Percentiles rank a stretch among this genome's conserved stretches.
Evolutionary conservation across 495 filamentous ascomycete genomes (phyloP).

Genomic region (Aspergillus asperescens): DNA sequence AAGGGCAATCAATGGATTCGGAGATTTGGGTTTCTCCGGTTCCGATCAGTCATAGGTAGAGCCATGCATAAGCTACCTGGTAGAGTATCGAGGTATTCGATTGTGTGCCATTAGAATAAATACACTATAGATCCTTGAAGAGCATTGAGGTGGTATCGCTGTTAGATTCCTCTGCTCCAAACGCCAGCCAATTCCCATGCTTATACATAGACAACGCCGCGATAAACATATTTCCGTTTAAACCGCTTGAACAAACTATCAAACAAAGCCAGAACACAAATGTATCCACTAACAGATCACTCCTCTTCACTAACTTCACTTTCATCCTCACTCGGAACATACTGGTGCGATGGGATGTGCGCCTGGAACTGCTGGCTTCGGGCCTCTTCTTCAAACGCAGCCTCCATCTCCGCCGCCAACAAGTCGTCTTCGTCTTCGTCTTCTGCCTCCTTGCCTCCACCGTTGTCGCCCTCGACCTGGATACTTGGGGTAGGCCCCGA

Average conservation of each 20-base stretch:
- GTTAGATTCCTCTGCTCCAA: background rate
- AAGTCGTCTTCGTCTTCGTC: conserved; percentile 38
- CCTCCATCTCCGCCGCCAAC: conserved; percentile 45
- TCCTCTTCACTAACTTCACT: conserved; percentile 50
- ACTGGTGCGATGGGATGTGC: conserved; percentile 24
- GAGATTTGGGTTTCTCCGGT: background rate
- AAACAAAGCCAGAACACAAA: background rate
- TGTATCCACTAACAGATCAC: conserved; percentile 16
- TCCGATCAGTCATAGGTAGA: background rate
- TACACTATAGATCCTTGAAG: background rate
- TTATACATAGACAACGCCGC: conserved; percentile 8
- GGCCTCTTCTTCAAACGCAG: conserved; percentile 43
- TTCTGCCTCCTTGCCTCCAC: conserved; percentile 32
- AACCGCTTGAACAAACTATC: conserved; percentile 9
- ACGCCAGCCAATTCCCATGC: conserved; percentile 7
- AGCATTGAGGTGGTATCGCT: conserved; percentile 7
- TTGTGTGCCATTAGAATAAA: background rate
- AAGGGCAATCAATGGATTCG: background rate
- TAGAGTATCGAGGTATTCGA: too few relatives aligned
- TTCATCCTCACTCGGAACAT: conserved; percentile 43
- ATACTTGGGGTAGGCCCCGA: background rate
- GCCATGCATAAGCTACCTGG: too few relatives aligned
- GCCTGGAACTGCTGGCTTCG: conserved; percentile 32
- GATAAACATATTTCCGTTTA: background rate
- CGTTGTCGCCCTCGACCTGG: conserved; percentile 5